Evolutionary conservation across 495 filamentous ascomycete species (phyloP), one percentile per base, ranked within the genome.

Genomic region (Glarea lozoyensis): DNA sequence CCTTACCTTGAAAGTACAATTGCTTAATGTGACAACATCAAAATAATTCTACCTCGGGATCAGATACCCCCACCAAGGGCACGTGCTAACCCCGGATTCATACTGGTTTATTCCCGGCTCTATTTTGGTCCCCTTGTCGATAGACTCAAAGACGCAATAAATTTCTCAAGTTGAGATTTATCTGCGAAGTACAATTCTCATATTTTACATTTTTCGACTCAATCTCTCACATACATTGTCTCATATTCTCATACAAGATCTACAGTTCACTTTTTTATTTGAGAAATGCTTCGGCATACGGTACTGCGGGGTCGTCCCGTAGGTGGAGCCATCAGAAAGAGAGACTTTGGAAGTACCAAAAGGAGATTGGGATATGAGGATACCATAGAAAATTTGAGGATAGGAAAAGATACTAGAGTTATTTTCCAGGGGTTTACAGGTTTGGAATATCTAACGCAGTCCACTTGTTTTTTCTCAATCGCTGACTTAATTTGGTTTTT

Each of bases 361-460:
- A 16, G 43, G 4, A 31, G 38, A 4, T 15, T 41, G 1, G 43
- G 43, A 25, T 76, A 78, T 53, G 62, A 66, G 24, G 72, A 82
- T 47, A 95, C 88, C 0, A 71, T 89, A 4, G 64, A 65, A 1
- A 87, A 88, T 46, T 68, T 94, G 29, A 86, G 79, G 42, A 87
- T 95, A 42, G 82, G 82, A 3, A 69, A 70, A 6, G 74, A 88
- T 59, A 95, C 88, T 0, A 67, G 75, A 10, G 86, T 95, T 27
- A 76, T 94, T 35, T 95, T 84, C 54, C 88, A 94, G 62, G 88
- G 88, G 0, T 94, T 93, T 60, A 94, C 88, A 19, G 88, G n/a
- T n/a, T n/a, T n/a, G n/a, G 88, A 70, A 40, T 13, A 18, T 35
- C 23, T 38, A 10, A 7, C 16, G 2, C 17, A 19, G 17, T 10